Evolutionary conservation across 2,329 filamentous ascomycete genomes (phyloP).

Genomic region (Neoscytalidium dimidiatum): DNA sequence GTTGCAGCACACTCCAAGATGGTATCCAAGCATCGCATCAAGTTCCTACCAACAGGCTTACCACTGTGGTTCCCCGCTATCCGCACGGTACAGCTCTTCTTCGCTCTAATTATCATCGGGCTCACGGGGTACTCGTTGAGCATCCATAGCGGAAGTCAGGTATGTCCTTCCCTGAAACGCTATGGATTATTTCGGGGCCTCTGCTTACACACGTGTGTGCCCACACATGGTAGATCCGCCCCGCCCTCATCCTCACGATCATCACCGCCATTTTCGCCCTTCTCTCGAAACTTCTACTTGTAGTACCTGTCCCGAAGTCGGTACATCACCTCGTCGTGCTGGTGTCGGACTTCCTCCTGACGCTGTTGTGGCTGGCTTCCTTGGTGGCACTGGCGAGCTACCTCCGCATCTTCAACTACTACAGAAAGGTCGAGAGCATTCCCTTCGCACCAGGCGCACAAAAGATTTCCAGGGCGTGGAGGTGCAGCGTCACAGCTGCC

Average conservation of each 20-base stretch:
- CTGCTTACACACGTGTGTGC: background rate
- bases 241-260: constrained; percentile 26
- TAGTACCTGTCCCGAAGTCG: background rate
- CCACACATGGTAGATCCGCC: constrained; percentile 26
- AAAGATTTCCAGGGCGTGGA: constrained; percentile 22
- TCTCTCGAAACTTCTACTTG: constrained; percentile 24
- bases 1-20: too few species aligned
- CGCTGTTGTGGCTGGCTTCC: constrained; percentile 27
- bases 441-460: background rate
- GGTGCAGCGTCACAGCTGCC: constrained; percentile 22
- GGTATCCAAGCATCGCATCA: background rate
- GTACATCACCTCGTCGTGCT: constrained; percentile 21
- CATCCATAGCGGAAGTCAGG: constrained; percentile 22
- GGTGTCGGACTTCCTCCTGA: constrained; percentile 23
- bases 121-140: constrained; percentile 27
- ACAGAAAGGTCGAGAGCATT: background rate
- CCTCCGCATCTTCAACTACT: constrained; percentile 22
- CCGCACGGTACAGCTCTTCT: constrained; percentile 31
- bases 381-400: constrained; percentile 27
- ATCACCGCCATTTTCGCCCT: constrained; percentile 26
- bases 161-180: constrained; percentile 14
- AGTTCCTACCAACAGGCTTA: too few species aligned
- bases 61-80: constrained; percentile 29
- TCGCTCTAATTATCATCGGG: constrained; percentile 30
- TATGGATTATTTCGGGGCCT: background rate